Conservation (phyloP, 2,329 filamentous ascomycete genomes). For the Didymella sp. region DNA sequence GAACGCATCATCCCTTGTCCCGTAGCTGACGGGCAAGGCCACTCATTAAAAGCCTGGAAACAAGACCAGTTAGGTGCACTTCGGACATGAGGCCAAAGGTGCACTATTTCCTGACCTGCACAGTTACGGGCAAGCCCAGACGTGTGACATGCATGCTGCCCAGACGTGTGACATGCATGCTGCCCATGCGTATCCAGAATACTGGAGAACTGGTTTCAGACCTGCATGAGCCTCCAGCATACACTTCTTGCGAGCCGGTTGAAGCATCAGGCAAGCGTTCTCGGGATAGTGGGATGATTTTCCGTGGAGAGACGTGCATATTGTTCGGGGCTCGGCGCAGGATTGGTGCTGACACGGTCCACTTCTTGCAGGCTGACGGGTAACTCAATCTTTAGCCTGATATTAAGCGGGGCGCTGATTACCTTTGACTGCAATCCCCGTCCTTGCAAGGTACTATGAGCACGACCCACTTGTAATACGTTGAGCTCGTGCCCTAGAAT, state of each 20-base stretch:
- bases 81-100: background rate
- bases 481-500: background rate
- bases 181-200: background rate
- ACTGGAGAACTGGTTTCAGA: background rate
- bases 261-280: background rate
- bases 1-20: background rate
- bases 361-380: background rate
- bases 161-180: background rate
- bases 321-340: background rate
- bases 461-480: background rate
- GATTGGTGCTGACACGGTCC: background rate
- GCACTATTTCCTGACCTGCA: background rate
- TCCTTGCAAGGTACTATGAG: background rate
- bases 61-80: background rate
- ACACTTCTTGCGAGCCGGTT: background rate
- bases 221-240: background rate
- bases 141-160: background rate
- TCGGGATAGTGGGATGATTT: background rate
- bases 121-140: background rate
- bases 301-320: background rate
- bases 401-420: background rate
- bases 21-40: background rate
- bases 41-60: background rate
- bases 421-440: background rate
- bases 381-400: background rate